Evolutionary conservation across 2,329 filamentous ascomycete genomes (phyloP), one percentile per base, ranked within the genome.

Genomic region (Beauveria varroae): DNA sequence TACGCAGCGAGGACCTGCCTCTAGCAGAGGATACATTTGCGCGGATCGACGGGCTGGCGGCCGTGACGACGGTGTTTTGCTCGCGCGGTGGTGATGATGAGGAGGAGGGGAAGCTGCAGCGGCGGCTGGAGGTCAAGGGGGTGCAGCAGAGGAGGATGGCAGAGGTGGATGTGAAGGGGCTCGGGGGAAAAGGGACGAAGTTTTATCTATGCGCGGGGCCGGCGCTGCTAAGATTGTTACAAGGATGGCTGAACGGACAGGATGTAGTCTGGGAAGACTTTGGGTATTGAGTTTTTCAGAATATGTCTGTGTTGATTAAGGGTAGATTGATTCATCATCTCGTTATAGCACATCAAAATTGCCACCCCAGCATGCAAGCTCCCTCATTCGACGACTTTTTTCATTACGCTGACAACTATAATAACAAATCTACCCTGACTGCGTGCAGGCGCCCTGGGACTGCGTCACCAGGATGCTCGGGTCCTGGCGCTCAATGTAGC

Each of bases 21-120:
- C 72, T 95, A 1, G 87, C 86, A 0, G 67, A 77, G 1, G 84
- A 91, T 64, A 77, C 79, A 0, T 78, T 95, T 46, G 69, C 75
- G 26, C 74, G 71, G 40, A 78, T 83, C 62, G 76, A 77, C 0
- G 77, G 75, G 0, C 72, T 95, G 12, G 81, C 77, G 0, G 62
- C 62, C 0, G 76, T 76, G 18, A 81, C 86, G 28, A 80, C 65
- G 16, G 65, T 95, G 1, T 95, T 89, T 66, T 72, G 93, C 6
- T 92, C 90, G 0, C 80, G 84, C 0, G 64, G 59, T 3, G 63
- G 41, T 0, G 68, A 75, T 5, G 64, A 75, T 40, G 70, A 73
- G 18, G 72, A 77, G 28, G 57, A 30, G 5, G 47, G 9, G 3
- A 64, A 44, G 1, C 69, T 70, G 51, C 65, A 76, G 0, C 70